Evolutionary conservation across 768 basidiomycete species (phyloP).

Genomic region (Cystobasidium tubakii): DNA sequence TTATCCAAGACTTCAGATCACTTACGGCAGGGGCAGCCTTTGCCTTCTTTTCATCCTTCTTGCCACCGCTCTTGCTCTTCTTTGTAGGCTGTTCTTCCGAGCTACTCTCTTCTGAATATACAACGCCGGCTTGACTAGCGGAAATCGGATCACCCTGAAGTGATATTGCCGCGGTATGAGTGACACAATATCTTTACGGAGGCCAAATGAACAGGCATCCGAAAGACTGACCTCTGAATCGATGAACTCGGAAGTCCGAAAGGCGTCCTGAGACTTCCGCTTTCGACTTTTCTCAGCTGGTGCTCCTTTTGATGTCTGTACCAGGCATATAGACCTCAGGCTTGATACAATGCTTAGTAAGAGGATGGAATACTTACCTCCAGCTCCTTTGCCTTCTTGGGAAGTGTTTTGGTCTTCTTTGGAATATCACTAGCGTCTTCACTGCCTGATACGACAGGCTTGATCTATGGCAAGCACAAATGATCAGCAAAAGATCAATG

Average conservation of each 20-base stretch:
- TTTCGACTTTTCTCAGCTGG: not conserved
- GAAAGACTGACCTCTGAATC: constrained; percentile 29
- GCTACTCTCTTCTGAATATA: not conserved
- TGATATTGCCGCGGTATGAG: not conserved
- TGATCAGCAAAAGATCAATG: not conserved
- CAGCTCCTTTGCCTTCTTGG: not conserved
- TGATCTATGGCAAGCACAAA: not conserved
- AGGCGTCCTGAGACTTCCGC: constrained; percentile 2
- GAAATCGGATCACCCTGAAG: constrained; percentile 22
- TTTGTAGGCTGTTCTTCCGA: not conserved
- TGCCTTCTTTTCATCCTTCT: constrained; percentile 4
- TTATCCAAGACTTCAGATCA: no score
- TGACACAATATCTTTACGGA: no score
- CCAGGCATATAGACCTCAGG: no score
- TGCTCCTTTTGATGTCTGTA: not conserved
- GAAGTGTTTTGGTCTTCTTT: not conserved
- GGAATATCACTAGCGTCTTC: not conserved
- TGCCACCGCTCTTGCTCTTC: not conserved
- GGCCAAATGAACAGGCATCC: no score
- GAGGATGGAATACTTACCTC: no score
- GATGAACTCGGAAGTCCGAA: constrained; percentile 23
- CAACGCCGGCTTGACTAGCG: constrained; percentile 23
- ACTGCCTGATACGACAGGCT: constrained; percentile 2
- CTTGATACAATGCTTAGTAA: no score
- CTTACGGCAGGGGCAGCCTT: not conserved